A percentile compares a stretch with the other conserved stretches of the same genome.
These are phyloP conservation scores for Symbiodinium natans DNA, from an alignment of 73 alveolate species.

Conservation along the genomic window DNA sequence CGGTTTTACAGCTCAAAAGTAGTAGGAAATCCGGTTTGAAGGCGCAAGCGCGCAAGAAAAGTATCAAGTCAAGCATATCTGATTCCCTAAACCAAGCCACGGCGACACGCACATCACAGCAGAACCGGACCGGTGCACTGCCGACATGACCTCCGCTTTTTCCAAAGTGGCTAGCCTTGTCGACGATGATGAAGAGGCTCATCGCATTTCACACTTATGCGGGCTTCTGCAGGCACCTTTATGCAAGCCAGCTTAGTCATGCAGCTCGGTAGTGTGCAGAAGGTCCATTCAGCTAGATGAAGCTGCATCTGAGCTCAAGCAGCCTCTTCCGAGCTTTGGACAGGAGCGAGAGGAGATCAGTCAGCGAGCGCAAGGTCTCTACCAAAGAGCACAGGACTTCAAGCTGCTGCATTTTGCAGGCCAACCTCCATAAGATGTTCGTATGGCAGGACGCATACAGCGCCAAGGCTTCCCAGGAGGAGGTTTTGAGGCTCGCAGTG, in stretches of 20 bases:
- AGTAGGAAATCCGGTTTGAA: too few relatives aligned
- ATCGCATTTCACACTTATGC: background rate
- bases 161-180: background rate
- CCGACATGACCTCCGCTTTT: background rate
- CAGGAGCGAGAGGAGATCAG: background rate
- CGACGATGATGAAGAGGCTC: conserved; percentile 1
- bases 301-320: too few relatives aligned
- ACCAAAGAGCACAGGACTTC: background rate
- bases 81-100: too few relatives aligned
- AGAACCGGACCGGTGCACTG: too few relatives aligned
- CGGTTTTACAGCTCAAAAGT: too few relatives aligned
- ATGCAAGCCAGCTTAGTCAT: background rate
- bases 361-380: background rate
- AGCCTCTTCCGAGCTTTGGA: background rate
- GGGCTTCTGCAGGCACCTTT: background rate
- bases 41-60: too few relatives aligned
- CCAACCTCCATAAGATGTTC: background rate
- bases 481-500: background rate
- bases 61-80: too few relatives aligned
- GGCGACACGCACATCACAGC: too few relatives aligned
- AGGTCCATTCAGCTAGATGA: too few relatives aligned
- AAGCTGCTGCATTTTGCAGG: background rate
- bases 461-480: background rate
- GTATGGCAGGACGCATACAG: background rate
- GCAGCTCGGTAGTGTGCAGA: too few relatives aligned